Conservation (phyloP, 2,329 filamentous ascomycete species). For the Trichoderma aggressivum region DNA sequence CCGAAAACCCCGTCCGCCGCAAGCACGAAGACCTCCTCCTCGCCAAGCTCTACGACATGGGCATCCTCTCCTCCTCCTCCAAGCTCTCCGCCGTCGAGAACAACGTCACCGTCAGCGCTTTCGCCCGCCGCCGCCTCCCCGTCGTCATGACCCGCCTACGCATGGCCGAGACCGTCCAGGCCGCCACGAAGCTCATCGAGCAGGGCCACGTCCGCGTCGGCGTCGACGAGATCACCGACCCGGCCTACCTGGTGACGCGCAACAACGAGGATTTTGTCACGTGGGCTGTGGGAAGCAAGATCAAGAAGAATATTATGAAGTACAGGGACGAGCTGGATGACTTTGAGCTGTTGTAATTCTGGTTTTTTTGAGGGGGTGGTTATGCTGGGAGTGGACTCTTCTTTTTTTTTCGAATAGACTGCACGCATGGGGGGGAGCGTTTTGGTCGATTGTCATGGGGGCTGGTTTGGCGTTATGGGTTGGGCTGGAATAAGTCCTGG, state of each 20-base stretch:
- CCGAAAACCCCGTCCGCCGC: slow-evolving; percentile 70
- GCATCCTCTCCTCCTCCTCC: slow-evolving; percentile 70
- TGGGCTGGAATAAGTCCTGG: neutral
- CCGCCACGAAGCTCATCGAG: slow-evolving; percentile 83
- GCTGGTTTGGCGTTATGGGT: slow-evolving; percentile 11
- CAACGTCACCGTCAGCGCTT: slow-evolving; percentile 82
- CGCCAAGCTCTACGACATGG: slow-evolving; percentile 91
- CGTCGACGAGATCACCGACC: slow-evolving; percentile 84
- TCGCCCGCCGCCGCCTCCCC: slow-evolving; percentile 77
- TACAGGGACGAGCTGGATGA: slow-evolving; percentile 95
- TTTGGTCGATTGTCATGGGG: neutral
- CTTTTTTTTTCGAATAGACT: neutral
- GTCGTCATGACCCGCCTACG: slow-evolving; percentile 86
- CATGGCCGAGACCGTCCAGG: slow-evolving; percentile 89
- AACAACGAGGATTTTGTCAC: slow-evolving; percentile 95
- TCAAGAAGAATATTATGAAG: slow-evolving; percentile 92
- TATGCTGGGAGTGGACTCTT: neutral
- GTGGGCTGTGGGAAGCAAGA: slow-evolving; percentile 94
- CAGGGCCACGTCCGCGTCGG: slow-evolving; percentile 91
- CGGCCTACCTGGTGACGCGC: slow-evolving; percentile 82
- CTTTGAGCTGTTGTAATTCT: slow-evolving; percentile 77
- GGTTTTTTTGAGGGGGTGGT: neutral
- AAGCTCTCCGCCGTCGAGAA: slow-evolving; percentile 84
- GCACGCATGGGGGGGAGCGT: neutral
- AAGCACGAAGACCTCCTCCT: slow-evolving; percentile 86